These are phyloP conservation scores for Rhodotorula diobovata DNA, from an alignment of 768 basidiomycete species.

Conservation along the genomic window DNA sequence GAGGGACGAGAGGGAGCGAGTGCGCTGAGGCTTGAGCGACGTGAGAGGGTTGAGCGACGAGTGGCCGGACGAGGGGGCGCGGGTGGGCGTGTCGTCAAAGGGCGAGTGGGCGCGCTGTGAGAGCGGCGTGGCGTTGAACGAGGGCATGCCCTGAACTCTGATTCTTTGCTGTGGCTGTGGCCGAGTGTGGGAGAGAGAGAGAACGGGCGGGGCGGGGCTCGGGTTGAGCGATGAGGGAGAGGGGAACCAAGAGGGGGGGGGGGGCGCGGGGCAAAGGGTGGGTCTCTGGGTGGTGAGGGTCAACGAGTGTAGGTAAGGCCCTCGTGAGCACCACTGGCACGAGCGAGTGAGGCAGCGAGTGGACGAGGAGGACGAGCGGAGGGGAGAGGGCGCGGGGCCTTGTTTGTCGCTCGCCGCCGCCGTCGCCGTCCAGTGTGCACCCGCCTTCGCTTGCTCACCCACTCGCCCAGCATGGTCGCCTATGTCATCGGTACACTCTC, in stretches of 20 bases:
- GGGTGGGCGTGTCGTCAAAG: conserved; percentile 7
- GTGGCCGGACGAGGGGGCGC: conserved; percentile 22
- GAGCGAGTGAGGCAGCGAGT: too few species aligned
- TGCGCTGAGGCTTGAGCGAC: conserved; percentile 5
- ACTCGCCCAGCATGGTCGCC: conserved; percentile 25
- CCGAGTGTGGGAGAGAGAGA: neutral
- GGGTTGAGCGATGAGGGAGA: neutral
- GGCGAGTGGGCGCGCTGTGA: neutral
- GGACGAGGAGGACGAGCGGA: too few species aligned
- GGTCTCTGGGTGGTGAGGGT: neutral
- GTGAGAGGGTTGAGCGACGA: conserved; percentile 9
- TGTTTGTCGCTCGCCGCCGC: neutral
- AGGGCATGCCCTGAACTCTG: neutral
- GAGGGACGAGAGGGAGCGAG: conserved; percentile 2
- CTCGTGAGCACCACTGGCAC: too few species aligned
- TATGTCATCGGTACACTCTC: conserved; percentile 39
- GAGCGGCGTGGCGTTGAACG: neutral
- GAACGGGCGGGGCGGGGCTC: neutral
- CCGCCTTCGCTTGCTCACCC: too few species aligned
- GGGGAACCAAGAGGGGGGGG: neutral
- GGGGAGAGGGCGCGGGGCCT: neutral
- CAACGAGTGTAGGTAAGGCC: too few species aligned
- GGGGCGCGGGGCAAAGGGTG: neutral
- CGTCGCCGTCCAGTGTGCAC: too few species aligned
- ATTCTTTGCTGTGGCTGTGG: neutral